Conservation (phyloP, 2,329 filamentous ascomycete species). For the Acrocalymma vagum region DNA sequence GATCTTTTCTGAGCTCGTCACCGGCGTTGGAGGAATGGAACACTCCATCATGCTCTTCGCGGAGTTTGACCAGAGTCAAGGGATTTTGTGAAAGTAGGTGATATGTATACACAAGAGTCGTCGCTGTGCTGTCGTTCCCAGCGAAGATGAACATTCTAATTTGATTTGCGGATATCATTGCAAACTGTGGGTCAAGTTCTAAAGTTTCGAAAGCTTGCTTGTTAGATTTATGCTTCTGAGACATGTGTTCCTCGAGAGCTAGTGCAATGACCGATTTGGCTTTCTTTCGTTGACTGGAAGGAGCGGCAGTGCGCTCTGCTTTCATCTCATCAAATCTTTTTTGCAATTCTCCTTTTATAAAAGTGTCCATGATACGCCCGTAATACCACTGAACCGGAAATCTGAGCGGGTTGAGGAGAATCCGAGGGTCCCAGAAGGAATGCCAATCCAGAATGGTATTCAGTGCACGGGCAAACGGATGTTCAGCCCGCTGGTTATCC, state of each 20-base stretch:
- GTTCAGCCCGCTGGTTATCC: slow-evolving; percentile 2
- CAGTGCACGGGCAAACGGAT: not conserved
- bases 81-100: slow-evolving; percentile 31
- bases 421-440: slow-evolving; percentile 15
- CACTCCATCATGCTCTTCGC: slow-evolving; percentile 34
- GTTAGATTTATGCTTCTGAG: not conserved
- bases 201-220: not conserved
- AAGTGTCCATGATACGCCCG: slow-evolving; percentile 5
- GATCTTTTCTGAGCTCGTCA: slow-evolving; percentile 16
- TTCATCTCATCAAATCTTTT: slow-evolving; percentile 12
- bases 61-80: slow-evolving; percentile 17
- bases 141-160: slow-evolving; percentile 40
- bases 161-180: slow-evolving; percentile 23
- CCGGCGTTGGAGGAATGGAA: slow-evolving; percentile 20
- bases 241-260: slow-evolving; percentile 12
- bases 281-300: not conserved
- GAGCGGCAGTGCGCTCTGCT: not conserved
- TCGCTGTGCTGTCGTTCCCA: slow-evolving; percentile 39
- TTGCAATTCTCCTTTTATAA: slow-evolving; percentile 10
- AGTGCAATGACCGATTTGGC: slow-evolving; percentile 15
- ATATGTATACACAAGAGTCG: slow-evolving; percentile 32
- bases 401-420: slow-evolving; percentile 12
- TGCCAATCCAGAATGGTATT: slow-evolving; percentile 14
- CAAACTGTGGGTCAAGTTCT: slow-evolving; percentile 23
- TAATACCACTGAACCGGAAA: slow-evolving; percentile 11